Percentiles rank a stretch among this genome's conserved stretches.
Conservation (phyloP, 225 moss, liverwort and hornwort genomes). For the Polytrichum commune region DNA sequence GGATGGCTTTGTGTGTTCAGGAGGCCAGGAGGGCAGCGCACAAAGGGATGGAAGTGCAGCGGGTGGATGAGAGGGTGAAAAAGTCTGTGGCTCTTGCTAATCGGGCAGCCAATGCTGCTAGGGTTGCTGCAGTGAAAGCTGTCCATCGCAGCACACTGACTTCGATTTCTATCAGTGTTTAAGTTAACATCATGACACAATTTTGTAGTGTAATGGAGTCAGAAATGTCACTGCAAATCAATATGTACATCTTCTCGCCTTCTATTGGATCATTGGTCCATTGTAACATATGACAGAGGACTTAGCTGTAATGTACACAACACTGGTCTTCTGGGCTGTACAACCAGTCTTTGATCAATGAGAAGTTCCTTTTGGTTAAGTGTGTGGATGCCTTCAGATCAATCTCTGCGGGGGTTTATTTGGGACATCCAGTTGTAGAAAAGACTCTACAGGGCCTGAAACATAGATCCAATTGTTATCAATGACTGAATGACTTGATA, state of each 20-base stretch:
- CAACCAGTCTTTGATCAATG: no score
- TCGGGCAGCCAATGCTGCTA: constrained; percentile 78
- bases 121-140: constrained; percentile 88
- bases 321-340: background rate
- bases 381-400: no score
- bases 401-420: no score
- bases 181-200: background rate
- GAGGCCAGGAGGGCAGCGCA: constrained; percentile 74
- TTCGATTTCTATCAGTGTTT: constrained; percentile 12
- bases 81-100: constrained; percentile 78
- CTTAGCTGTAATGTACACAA: constrained; percentile 3
- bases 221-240: background rate
- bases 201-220: constrained; percentile 16
- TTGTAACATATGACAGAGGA: constrained; percentile 10
- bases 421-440: no score
- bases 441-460: no score
- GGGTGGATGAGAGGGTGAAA: constrained; percentile 82
- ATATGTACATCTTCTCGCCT: constrained; percentile 9
- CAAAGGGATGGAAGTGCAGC: constrained; percentile 68
- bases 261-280: constrained; percentile 3
- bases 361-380: no score
- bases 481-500: no score
- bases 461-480: no score
- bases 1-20: constrained; percentile 17
- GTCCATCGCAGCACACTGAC: constrained; percentile 47